Evolutionary conservation across 768 basidiomycete genomes (phyloP).

Genomic region (Fibroporia radiculosa): DNA sequence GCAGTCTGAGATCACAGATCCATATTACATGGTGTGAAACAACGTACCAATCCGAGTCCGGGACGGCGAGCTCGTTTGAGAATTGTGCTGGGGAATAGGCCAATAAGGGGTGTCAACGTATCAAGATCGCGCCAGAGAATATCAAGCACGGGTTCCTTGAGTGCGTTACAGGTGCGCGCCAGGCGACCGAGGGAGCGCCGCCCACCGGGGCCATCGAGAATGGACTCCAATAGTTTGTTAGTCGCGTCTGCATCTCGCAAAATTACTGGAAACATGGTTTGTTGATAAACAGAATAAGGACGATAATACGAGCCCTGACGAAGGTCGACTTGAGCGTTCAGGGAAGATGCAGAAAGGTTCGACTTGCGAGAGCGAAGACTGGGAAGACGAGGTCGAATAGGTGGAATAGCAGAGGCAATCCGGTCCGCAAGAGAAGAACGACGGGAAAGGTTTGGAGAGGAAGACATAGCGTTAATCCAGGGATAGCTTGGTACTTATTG

Average conservation of each 20-base stretch:
- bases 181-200: constrained; percentile 62
- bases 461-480: constrained; percentile 16
- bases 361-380: constrained; percentile 25
- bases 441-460: constrained; percentile 20
- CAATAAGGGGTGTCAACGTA: constrained; percentile 63
- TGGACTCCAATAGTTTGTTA: constrained; percentile 41
- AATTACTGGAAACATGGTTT: constrained; percentile 45
- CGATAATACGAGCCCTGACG: constrained; percentile 2
- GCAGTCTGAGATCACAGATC: constrained; percentile 1
- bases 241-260: constrained; percentile 58
- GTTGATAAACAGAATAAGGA: constrained; percentile 40
- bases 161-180: constrained; percentile 67
- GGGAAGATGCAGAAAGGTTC: constrained; percentile 13
- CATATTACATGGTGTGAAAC: constrained; percentile 7
- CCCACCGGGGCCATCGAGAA: constrained; percentile 53
- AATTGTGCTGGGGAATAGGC: constrained; percentile 59
- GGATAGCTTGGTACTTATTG: constrained; percentile 15
- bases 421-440: constrained; percentile 22
- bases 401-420: constrained; percentile 14
- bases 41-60: constrained; percentile 67
- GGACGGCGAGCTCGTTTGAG: constrained; percentile 67
- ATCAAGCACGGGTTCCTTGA: constrained; percentile 64
- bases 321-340: constrained; percentile 2
- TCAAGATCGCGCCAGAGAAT: constrained; percentile 75
- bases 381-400: constrained; percentile 15